A percentile compares a stretch with the other conserved stretches of the same genome.
phyloP scores from a whole-genome alignment of 192 early-diverging fungal genomes.

The Phycomyces nitens region DNA sequence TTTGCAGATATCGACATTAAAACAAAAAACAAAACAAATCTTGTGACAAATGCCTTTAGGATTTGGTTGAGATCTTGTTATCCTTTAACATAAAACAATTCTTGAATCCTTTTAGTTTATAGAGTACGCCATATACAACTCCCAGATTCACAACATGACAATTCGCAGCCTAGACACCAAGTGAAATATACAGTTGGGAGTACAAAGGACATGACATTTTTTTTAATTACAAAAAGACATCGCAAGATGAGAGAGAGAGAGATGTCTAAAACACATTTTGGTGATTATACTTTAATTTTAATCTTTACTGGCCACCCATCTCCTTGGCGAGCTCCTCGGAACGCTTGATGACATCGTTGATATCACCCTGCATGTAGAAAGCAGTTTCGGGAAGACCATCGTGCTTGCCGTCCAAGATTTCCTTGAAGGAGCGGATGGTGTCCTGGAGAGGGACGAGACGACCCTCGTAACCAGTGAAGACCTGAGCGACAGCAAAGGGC shows the following conservation, averaged over 20 bases:
- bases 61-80: too few species aligned
- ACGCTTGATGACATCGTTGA: slow-evolving; percentile 90
- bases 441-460: slow-evolving; percentile 86
- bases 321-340: slow-evolving; percentile 53
- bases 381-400: slow-evolving; percentile 91
- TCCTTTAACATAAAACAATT: too few species aligned
- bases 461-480: slow-evolving; percentile 97
- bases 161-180: too few species aligned
- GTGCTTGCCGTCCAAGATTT: slow-evolving; percentile 96
- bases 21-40: too few species aligned
- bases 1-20: too few species aligned
- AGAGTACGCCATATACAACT: too few species aligned
- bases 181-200: too few species aligned
- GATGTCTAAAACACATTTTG: too few species aligned
- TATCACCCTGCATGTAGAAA: slow-evolving; percentile 98
- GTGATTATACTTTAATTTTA: too few species aligned
- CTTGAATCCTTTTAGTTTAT: too few species aligned
- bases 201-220: neutral
- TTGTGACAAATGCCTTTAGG: too few species aligned
- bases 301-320: slow-evolving; percentile 20
- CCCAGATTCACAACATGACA: too few species aligned
- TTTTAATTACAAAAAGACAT: neutral
- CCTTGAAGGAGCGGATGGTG: slow-evolving; percentile 96
- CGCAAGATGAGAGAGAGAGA: neutral
- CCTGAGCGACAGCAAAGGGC: slow-evolving; percentile 94